Base-by-base conservation (phyloP, 371 early-diverging fungal genomes). In the Smittium culicis region DNA sequence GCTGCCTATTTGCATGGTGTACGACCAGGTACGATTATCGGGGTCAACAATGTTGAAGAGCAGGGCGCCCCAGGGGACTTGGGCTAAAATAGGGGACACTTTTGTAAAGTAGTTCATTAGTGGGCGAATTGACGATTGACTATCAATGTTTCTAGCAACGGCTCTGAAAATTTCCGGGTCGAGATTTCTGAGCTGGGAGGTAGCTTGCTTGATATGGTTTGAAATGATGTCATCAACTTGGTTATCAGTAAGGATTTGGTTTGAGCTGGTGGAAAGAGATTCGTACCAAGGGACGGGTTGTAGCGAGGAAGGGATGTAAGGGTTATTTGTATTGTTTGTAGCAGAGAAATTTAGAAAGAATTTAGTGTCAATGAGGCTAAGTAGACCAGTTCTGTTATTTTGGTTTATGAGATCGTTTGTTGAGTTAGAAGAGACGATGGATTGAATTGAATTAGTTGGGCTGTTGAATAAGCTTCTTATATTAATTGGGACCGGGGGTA, bases 1-100 rank as follows among this genome's bases (percentile, higher is more conserved):
- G 11, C 67, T 69, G 25, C 88, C 88, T 64, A 81, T 66, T 55
- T 80, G 80, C 25, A 86, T 60, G 2, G 82, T 83, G 65, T 78
- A 81, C 8, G 69, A 68, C 65, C 73, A 82, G 66, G 72, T 70
- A 58, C 72, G 71, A 11, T 66, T 68, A 14, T 65, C 61, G 11
- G 73, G 54, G 67, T 83, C 81, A 28, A 82, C 70, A 32, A 68
- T 65, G 32, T 72, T 68, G 64, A 86, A 80, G 67, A 73, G 35
- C 54, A 77, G 56, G 1, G 79, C 84, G n/a, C 83, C 84, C 34
- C 75, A 75, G 25, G 85, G 86, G 73, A 86, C 68, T 29, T 68
- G 69, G 59, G 77, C 71, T 35, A 74, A 64, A n/a, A 79, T 32
- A 1, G 64, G 31, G 35, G 72, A 68, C 25, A 77, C 75, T 27